Conservation (phyloP, 768 basidiomycete species). For the Sporobolomyces roseus region DNA sequence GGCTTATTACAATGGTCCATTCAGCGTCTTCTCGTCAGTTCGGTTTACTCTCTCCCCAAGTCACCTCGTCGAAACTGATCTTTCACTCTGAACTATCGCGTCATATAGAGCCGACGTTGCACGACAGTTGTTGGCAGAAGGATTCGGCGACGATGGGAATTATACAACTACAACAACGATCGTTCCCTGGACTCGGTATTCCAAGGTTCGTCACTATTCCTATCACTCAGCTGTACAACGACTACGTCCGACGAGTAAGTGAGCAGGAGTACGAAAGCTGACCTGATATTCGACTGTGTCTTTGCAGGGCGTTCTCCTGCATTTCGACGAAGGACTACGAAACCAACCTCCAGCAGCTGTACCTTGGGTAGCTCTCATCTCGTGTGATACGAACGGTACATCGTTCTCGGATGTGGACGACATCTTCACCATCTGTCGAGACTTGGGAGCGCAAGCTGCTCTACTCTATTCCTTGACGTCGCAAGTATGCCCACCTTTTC, state of each 20-base stretch:
- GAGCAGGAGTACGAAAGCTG: neutral
- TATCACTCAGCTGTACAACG: neutral
- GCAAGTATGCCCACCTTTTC: constrained; percentile 7
- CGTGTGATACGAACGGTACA: constrained; percentile 75
- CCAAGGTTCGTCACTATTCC: constrained; percentile 11
- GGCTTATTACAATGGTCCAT: constrained; percentile 14
- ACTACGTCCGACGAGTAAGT: no score
- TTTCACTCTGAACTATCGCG: neutral
- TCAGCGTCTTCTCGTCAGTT: constrained; percentile 32
- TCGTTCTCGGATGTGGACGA: constrained; percentile 54
- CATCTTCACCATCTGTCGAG: constrained; percentile 74
- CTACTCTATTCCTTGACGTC: constrained; percentile 73
- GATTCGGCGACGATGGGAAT: constrained; percentile 49
- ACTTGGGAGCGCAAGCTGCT: constrained; percentile 74
- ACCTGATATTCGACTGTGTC: neutral
- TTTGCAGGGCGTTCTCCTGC: constrained; percentile 67
- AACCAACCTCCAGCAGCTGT: constrained; percentile 55
- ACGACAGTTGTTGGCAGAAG: constrained; percentile 24
- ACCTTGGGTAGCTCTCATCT: constrained; percentile 86
- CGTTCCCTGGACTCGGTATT: constrained; percentile 44
- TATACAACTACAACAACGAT: constrained; percentile 61
- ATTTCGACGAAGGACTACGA: constrained; percentile 64
- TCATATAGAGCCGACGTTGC: constrained; percentile 14
- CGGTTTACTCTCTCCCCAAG: neutral
- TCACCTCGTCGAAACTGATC: neutral